Base-by-base conservation (phyloP, 305 asterid species). In the Solanum aculeatissimum region DNA sequence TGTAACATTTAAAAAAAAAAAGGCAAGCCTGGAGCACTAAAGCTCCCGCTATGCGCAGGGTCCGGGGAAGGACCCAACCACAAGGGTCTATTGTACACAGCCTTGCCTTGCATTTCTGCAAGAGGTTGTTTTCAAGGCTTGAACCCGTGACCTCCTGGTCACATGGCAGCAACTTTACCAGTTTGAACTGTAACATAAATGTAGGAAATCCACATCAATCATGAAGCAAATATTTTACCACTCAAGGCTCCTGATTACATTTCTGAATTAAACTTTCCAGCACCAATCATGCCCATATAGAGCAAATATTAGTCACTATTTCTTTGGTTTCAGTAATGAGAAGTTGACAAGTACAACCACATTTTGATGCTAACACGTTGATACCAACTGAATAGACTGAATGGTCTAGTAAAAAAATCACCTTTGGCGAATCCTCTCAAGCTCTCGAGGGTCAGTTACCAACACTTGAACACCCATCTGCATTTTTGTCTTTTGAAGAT, bases 371-470 rank as follows among this genome's bases (percentile, higher is more conserved):
- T 74, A 27, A 77, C 63, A 74, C 42, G 49, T 77, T 27, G 27
- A 49, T 32, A 82, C 55, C n/a, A 11, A 82, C 82, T 71, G 27
- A 15, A 57, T 66, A 43, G 82, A 47, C 55, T 21, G 14, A 8
- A 85, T 25, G 42, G 70, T 83, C 80, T 42, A 54, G 82, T 42
- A 23, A 49, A 60, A 53, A 9, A 74, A 83, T 88, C 88, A 95
- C 99, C 99, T 93, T 90, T 97, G 98, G 49, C 98, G 98, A 87
- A 97, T 97, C 92, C 93, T 97, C 85, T 97, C 99, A 90, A 97
- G 92, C 93, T 97, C 98, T 89, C 98, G 87, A 49, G 98, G 99
- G 86, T 97, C 99, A 83, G 91, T 92, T 87, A 97, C 98, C 54
- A 97, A 90, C 85, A 97, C 98, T 89, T 97, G 99, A 85, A 97